A percentile compares a stretch with the other conserved stretches of the same genome.
These are phyloP conservation scores for California macrophylla DNA, from an alignment of 441 rosid genomes.

Conservation along the genomic window DNA sequence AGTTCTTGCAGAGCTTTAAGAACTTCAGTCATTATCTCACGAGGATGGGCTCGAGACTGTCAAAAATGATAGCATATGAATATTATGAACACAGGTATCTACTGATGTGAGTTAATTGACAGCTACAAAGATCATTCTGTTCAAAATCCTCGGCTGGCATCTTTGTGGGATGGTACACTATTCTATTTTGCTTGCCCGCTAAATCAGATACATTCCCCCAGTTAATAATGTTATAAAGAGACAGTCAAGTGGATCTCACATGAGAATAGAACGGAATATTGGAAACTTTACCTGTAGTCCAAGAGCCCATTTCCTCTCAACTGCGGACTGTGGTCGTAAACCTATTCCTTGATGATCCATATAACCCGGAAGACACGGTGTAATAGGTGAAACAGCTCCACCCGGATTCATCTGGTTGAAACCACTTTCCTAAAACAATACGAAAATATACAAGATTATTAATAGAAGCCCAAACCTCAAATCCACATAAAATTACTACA, in stretches of 20 bases:
- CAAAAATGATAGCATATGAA: constrained; percentile 13
- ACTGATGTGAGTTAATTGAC: background rate
- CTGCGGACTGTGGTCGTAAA: constrained; percentile 47
- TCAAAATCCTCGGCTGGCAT: too few relatives aligned
- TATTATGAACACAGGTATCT: constrained; percentile 1
- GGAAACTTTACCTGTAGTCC: constrained; percentile 75
- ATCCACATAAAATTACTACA: background rate
- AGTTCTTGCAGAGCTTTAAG: constrained; percentile 81
- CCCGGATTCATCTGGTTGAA: constrained; percentile 47
- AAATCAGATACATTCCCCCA: too few relatives aligned
- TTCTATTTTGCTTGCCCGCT: too few relatives aligned
- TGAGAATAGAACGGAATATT: background rate
- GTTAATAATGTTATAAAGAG: too few relatives aligned
- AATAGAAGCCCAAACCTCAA: too few relatives aligned
- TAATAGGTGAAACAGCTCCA: constrained; percentile 50
- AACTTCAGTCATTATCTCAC: constrained; percentile 91
- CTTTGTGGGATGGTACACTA: too few relatives aligned
- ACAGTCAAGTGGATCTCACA: too few relatives aligned
- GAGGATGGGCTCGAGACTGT: constrained; percentile 91
- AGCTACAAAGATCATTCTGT: too few relatives aligned
- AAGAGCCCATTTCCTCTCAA: constrained; percentile 94
- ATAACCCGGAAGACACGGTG: constrained; percentile 48
- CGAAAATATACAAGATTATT: background rate
- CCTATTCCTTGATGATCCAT: constrained; percentile 64
- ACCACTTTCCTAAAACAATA: constrained; percentile 46